Percentiles rank a stretch among this genome's conserved stretches.
Evolutionary conservation across 2,329 filamentous ascomycete species (phyloP).

Genomic region (Nothomitra cinnamomea): DNA sequence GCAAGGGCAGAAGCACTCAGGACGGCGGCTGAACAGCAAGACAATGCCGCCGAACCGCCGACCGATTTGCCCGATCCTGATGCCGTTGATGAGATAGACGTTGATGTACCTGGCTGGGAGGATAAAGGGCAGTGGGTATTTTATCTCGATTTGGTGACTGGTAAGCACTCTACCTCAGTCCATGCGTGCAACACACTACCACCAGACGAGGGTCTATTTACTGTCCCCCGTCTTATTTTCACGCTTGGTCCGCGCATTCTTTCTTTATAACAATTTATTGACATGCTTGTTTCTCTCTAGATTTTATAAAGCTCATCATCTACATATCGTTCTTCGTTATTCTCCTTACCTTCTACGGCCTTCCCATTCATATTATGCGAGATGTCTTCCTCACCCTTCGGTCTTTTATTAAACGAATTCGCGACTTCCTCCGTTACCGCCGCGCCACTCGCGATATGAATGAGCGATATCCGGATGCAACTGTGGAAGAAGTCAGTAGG

Average conservation of each 20-base stretch:
- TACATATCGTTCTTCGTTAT: slow-evolving; percentile 90
- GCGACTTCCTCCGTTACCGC: slow-evolving; percentile 75
- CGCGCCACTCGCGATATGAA: slow-evolving; percentile 93
- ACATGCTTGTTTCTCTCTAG: slow-evolving; percentile 25
- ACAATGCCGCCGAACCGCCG: slow-evolving; percentile 15
- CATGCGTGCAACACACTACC: too few relatives aligned
- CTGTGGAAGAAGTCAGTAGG: slow-evolving; percentile 61
- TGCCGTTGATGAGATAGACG: slow-evolving; percentile 80
- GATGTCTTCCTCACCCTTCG: slow-evolving; percentile 89
- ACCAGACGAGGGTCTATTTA: too few relatives aligned
- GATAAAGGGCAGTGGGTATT: slow-evolving; percentile 87
- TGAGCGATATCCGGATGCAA: slow-evolving; percentile 74
- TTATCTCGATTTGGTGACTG: slow-evolving; percentile 67
- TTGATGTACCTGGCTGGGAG: slow-evolving; percentile 92
- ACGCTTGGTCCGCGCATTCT: too few relatives aligned
- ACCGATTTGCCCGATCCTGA: slow-evolving; percentile 43
- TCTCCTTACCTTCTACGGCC: slow-evolving; percentile 79
- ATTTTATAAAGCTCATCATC: slow-evolving; percentile 78
- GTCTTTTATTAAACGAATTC: slow-evolving; percentile 79
- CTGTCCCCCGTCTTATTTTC: too few relatives aligned
- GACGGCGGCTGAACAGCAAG: slow-evolving; percentile 21
- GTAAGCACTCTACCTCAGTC: slow-evolving; percentile 27
- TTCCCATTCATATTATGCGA: slow-evolving; percentile 91
- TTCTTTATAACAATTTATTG: neutral
- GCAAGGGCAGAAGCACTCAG: slow-evolving; percentile 30